phyloP scores from a whole-genome alignment of 371 early-diverging fungal species.

The Dipsacomyces acuminosporus region DNA sequence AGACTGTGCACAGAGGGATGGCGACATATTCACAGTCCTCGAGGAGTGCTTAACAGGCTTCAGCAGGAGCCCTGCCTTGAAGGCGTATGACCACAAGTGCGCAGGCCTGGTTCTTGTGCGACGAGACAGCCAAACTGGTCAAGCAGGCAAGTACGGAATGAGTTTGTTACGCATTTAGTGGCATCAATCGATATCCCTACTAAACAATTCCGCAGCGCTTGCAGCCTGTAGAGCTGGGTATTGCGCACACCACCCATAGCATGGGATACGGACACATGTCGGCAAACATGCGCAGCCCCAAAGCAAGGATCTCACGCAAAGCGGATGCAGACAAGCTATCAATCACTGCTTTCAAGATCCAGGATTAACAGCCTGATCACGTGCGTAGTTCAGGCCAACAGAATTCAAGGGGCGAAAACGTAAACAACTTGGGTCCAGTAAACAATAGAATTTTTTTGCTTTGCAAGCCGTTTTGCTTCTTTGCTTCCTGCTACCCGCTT shows the following conservation, averaged over 20 bases:
- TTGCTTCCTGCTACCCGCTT: too few species aligned
- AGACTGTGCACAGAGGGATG: slow-evolving; percentile 46
- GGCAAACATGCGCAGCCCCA: slow-evolving; percentile 30
- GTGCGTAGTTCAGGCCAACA: too few species aligned
- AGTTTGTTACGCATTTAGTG: too few species aligned
- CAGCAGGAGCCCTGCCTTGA: slow-evolving; percentile 2
- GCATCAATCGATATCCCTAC: too few species aligned
- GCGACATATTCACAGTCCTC: slow-evolving; percentile 27
- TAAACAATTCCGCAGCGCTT: not conserved
- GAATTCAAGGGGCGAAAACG: too few species aligned
- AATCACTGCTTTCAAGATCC: slow-evolving; percentile 13
- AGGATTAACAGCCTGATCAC: too few species aligned
- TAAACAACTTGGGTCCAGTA: too few species aligned
- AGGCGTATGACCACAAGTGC: slow-evolving; percentile 30
- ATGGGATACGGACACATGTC: slow-evolving; percentile 37
- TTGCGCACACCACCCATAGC: slow-evolving; percentile 42
- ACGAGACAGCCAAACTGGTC: not conserved
- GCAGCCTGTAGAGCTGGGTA: slow-evolving; percentile 23
- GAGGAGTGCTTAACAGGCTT: slow-evolving; percentile 38
- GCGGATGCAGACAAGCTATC: not conserved
- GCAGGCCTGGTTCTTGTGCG: slow-evolving; percentile 20
- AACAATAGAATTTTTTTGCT: too few species aligned
- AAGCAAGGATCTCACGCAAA: slow-evolving; percentile 29
- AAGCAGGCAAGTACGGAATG: slow-evolving; percentile 10
- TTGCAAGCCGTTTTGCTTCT: too few species aligned